phyloP scores from a whole-genome alignment of 2,329 filamentous ascomycete species.

The Rhynchosporium secalis region DNA sequence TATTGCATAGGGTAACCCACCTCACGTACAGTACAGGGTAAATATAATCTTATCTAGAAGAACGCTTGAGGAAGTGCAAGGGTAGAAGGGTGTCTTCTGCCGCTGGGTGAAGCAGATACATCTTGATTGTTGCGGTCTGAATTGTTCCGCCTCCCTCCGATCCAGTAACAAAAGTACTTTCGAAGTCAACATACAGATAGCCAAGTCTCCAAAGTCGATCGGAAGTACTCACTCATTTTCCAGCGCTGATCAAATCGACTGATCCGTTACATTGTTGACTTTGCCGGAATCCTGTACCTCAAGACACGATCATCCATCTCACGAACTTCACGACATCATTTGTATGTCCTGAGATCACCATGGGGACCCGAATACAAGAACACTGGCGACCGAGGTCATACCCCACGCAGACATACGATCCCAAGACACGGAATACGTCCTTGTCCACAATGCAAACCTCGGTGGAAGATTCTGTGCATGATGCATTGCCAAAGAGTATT shows the following conservation, averaged over 20 bases:
- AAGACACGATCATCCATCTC: not conserved
- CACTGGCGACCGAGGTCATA: slow-evolving; percentile 13
- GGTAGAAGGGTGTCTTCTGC: no score
- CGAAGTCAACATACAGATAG: no score
- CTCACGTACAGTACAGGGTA: not conserved
- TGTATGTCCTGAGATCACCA: not conserved
- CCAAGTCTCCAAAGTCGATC: not conserved
- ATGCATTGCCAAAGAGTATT: slow-evolving; percentile 12
- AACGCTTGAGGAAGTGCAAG: not conserved
- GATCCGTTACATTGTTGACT: not conserved
- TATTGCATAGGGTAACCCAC: not conserved
- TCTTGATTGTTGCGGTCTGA: no score
- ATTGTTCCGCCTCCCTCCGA: no score
- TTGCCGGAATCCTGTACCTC: not conserved
- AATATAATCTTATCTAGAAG: not conserved
- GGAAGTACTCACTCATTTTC: not conserved
- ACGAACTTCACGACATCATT: slow-evolving; percentile 1
- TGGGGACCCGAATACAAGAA: slow-evolving; percentile 10
- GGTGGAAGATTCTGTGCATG: not conserved
- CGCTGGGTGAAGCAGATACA: no score
- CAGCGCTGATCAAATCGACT: not conserved
- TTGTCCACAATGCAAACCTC: not conserved
- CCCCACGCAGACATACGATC: slow-evolving; percentile 2
- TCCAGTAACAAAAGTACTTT: no score
- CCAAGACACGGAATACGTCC: not conserved